Base-by-base conservation (phyloP, 805 yeast species). In the Kregervanrija delftensis region DNA sequence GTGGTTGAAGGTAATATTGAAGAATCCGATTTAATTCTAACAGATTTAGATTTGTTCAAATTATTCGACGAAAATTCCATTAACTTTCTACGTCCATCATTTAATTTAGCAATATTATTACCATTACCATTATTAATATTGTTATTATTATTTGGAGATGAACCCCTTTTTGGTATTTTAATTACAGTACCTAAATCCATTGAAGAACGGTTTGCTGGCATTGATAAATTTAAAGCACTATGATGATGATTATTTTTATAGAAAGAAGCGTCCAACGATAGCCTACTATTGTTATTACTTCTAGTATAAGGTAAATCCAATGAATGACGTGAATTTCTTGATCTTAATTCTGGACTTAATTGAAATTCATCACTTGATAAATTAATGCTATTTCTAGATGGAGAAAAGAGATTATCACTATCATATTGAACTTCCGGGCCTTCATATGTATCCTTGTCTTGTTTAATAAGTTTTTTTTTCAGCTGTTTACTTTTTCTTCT, bases 401-500 rank as follows among this genome's bases (percentile, higher is more conserved):
- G 28, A 5, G 28, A 22, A 22, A 22, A 22, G 8, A 22, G 2
- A 22, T 22, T 6, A 22, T 22, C 28, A 22, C 2, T 22, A 22
- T 22, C 28, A 22, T 22, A 22, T 22, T 22, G 28, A 22, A 22
- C 28, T 6, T 22, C 28, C 6, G 28, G 28, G 8, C 28, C 28
- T 22, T 22, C 6, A 22, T 22, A 8, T 22, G 28, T 2, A 22
- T 22, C 28, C 28, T 34, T 34, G 28, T 40, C 43, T 13, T 44
- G 40, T n/a, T 35, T 45, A 4, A 41, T 37, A 8, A 45, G 36
- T 39, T 31, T 45, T 5, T 42, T 22, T 16, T 38, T 48, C 4
- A 48, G 30, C 14, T 45, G 42, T 22, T 35, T 40, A 15, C 44
- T 39, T 14, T 48, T 48, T 22, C 38, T 42, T 32, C 51, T 45